Conservation (phyloP, 2,329 filamentous ascomycete genomes). For the Tolypocladium amazonense region DNA sequence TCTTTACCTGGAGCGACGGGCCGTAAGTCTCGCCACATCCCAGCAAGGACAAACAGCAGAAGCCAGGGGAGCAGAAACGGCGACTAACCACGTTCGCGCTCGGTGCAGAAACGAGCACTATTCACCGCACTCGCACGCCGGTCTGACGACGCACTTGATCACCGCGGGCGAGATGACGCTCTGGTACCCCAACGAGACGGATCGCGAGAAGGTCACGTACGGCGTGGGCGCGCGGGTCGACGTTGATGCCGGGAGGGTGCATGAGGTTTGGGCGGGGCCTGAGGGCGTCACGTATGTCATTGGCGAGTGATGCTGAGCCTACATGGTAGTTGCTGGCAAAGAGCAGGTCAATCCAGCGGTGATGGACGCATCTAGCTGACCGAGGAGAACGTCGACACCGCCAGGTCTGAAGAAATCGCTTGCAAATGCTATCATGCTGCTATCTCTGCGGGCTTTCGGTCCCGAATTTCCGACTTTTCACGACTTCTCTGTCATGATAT, state of each 20-base stretch:
- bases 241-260: slow-evolving; percentile 50
- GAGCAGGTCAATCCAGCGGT: background rate
- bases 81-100: background rate
- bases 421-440: too few relatives aligned
- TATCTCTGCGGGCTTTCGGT: too few relatives aligned
- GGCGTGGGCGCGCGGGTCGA: slow-evolving; percentile 52
- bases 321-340: background rate
- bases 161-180: slow-evolving; percentile 55
- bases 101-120: slow-evolving; percentile 54
- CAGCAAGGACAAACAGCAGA: background rate
- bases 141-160: slow-evolving; percentile 60
- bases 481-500: too few relatives aligned
- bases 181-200: slow-evolving; percentile 50
- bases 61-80: background rate
- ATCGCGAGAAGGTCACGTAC: slow-evolving; percentile 45
- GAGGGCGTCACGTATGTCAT: slow-evolving; percentile 60
- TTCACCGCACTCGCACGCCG: slow-evolving; percentile 52
- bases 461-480: too few relatives aligned
- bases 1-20: slow-evolving; percentile 63
- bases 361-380: too few relatives aligned
- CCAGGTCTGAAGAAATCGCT: background rate
- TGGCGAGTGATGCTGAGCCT: slow-evolving; percentile 33
- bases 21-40: slow-evolving; percentile 40
- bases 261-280: slow-evolving; percentile 60
- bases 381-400: background rate